A percentile compares a stretch with the other conserved stretches of the same genome.
Conservation (phyloP, 2,329 filamentous ascomycete species). For the Sclerotinia subarctica region DNA sequence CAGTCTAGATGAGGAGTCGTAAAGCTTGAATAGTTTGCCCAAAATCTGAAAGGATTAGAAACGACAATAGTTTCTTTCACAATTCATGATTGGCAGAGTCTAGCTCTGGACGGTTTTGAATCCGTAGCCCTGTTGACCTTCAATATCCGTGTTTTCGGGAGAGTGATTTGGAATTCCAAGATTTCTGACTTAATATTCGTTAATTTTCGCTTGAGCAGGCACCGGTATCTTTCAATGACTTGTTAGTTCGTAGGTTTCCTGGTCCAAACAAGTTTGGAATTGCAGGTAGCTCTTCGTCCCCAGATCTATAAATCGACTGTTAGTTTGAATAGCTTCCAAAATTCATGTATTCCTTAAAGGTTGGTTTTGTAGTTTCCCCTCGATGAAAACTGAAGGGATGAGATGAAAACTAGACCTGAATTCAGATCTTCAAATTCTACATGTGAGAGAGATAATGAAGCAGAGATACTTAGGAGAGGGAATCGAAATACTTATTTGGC, state of each 20-base stretch:
- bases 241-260: not conserved
- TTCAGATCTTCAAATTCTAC: not conserved
- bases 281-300: not conserved
- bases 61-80: not conserved
- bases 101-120: not conserved
- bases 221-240: not conserved
- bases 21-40: not conserved
- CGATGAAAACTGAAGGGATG: not conserved
- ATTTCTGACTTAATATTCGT: not conserved
- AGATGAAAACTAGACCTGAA: not conserved
- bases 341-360: not conserved
- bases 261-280: not conserved
- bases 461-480: not conserved
- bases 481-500: not conserved
- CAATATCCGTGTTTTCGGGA: not conserved
- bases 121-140: not conserved
- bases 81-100: constrained; percentile 3
- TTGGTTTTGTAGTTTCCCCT: not conserved
- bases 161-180: not conserved
- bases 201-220: not conserved
- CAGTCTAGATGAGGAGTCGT: not conserved
- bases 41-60: not conserved
- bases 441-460: not conserved
- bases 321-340: constrained; percentile 1
- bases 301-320: constrained; percentile 13